A percentile compares a stretch with the other conserved stretches of the same genome.
phyloP scores from a whole-genome alignment of 305 asterid species.

The Coffea humblotiana region DNA sequence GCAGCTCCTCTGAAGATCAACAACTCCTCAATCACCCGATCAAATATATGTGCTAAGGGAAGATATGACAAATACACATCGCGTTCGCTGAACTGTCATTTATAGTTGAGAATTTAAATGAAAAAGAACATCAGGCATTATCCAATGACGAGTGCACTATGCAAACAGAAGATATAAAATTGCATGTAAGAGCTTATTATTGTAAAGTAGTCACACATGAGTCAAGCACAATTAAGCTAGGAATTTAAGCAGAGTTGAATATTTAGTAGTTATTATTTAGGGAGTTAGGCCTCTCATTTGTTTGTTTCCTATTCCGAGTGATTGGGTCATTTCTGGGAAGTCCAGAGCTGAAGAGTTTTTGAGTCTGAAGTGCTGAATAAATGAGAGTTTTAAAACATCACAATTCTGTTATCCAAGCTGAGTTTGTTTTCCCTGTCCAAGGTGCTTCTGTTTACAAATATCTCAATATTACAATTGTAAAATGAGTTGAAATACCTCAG shows the following conservation, averaged over 20 bases:
- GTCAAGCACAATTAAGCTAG: neutral
- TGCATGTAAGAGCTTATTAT: neutral
- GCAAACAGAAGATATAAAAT: neutral
- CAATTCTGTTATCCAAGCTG: neutral
- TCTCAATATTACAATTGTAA: neutral
- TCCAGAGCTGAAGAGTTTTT: neutral
- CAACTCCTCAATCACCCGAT: constrained; percentile 75
- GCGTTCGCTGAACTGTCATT: constrained; percentile 52
- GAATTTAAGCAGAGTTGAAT: neutral
- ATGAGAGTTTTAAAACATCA: neutral
- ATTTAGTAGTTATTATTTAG: neutral
- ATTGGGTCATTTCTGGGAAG: neutral
- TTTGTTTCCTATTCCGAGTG: neutral
- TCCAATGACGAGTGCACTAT: neutral
- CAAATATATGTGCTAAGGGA: constrained; percentile 88
- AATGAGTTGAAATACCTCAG: neutral
- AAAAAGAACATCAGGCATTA: neutral
- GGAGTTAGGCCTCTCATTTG: neutral
- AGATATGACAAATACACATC: constrained; percentile 78
- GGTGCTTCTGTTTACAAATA: neutral
- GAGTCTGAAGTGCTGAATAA: neutral
- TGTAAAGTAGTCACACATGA: neutral
- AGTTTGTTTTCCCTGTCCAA: neutral
- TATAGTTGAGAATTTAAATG: constrained; percentile 17
- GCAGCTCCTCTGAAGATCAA: constrained; percentile 75